A percentile compares a stretch with the other conserved stretches of the same genome.
Evolutionary conservation across 768 basidiomycete genomes (phyloP).

Genomic region (Phanerodontia chrysosporium): DNA sequence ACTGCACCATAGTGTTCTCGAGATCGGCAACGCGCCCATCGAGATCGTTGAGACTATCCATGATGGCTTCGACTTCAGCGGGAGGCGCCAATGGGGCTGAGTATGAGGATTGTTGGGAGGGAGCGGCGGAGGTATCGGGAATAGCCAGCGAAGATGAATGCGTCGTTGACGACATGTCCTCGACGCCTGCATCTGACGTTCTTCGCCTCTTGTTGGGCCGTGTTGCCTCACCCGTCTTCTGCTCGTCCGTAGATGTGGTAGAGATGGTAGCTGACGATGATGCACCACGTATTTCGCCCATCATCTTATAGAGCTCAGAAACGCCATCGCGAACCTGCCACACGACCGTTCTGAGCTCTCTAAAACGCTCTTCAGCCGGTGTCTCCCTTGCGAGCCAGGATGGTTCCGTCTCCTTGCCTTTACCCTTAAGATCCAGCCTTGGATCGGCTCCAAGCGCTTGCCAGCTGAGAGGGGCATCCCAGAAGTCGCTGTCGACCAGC

Average conservation of each 20-base stretch:
- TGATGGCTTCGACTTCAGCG: slow-evolving; percentile 24
- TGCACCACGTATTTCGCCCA: not conserved
- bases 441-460: not conserved
- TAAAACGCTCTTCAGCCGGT: slow-evolving; percentile 22
- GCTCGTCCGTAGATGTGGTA: not conserved
- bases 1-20: slow-evolving; percentile 34
- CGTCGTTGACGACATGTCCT: not conserved
- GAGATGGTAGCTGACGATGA: not conserved
- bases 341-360: slow-evolving; percentile 26
- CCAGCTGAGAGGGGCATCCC: slow-evolving; percentile 25
- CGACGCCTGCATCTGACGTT: not conserved
- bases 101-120: not conserved
- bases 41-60: slow-evolving; percentile 26
- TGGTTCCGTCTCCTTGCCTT: not conserved
- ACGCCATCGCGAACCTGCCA: slow-evolving; percentile 13
- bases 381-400: not conserved
- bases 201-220: not conserved
- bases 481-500: slow-evolving; percentile 34
- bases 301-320: slow-evolving; percentile 6
- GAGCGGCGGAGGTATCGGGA: not conserved
- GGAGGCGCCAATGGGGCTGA: slow-evolving; percentile 1
- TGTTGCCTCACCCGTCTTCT: not conserved
- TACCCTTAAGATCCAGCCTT: not conserved
- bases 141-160: not conserved
- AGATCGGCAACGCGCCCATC: slow-evolving; percentile 28